Evolutionary conservation across 148 eudicot genomes (phyloP), one percentile per base, ranked within the genome.

Genomic region (Rhododendron griersonianum): DNA sequence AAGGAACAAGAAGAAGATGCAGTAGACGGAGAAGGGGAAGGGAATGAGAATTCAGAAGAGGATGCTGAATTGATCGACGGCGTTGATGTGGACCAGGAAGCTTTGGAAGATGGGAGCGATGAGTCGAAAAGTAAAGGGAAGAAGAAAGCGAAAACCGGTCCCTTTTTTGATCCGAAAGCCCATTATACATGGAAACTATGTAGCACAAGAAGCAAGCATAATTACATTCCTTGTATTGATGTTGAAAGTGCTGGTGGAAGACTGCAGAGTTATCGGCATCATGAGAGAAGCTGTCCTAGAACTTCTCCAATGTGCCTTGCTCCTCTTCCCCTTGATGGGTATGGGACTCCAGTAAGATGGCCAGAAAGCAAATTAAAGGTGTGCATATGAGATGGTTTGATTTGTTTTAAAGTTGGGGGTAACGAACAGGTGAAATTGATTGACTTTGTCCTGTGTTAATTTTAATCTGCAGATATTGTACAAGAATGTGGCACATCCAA

Each of bases 211-310:
- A 95, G 98, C 90, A 97, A 94, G 89, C 95, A 95, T 74, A 97
- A 97, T 88, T 95, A 95, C 86, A 95, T 97, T 86, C 99, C 99
- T 85, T 97, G 99, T 85, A 95, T 97, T 81, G 99, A 97, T 87
- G 86, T 93, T 86, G 98, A 97, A 87, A 93, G 87, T 86, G 85
- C 90, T 8, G 88, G 81, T 28, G 88, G 91, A 78, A 95, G 88
- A 85, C 47, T 91, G 85, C 95, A 91, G 83, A 91, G 90, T 82
- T 94, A 93, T 81, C 89, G 99, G 83, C 98, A 95, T 88, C 94
- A 90, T 61, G 99, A 97, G 87, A 90, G 98, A 87, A 93, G 96
- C 78, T 97, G 99, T 84, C 98, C 98, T 82, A 88, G 85, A 82
- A 76, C 85, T 5, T 90, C 96, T 85, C 93, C 92, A 47, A 92